These are phyloP conservation scores for Epichloe brachyelytri DNA, from an alignment of 2,329 filamentous ascomycete genomes.

Conservation along the genomic window DNA sequence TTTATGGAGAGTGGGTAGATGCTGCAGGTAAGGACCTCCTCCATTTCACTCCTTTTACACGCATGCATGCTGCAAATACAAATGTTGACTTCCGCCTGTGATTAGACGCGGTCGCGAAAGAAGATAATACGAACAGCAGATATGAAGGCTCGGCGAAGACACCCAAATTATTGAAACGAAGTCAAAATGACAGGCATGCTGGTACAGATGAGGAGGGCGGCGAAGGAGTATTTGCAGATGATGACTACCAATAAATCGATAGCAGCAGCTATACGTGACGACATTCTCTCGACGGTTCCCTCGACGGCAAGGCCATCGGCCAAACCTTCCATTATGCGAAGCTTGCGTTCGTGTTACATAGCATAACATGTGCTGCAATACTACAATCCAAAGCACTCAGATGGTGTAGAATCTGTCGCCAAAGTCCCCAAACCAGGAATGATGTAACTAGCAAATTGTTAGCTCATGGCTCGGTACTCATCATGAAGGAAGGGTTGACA, in stretches of 20 bases:
- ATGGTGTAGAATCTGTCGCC: slow-evolving; percentile 93
- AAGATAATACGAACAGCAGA: slow-evolving; percentile 19
- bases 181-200: slow-evolving; percentile 10
- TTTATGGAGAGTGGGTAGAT: slow-evolving; percentile 97
- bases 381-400: slow-evolving; percentile 25
- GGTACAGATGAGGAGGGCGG: slow-evolving; percentile 39
- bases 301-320: not conserved
- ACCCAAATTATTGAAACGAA: slow-evolving; percentile 8
- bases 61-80: not conserved
- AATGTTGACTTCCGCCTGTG: not conserved
- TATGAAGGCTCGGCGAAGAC: slow-evolving; percentile 16
- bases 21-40: slow-evolving; percentile 42
- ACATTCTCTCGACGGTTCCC: not conserved
- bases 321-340: not conserved
- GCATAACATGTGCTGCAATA: not conserved
- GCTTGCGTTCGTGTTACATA: not conserved
- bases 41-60: not conserved
- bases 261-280: not conserved
- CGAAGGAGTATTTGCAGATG: slow-evolving; percentile 38
- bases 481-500: slow-evolving; percentile 9
- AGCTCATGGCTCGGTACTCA: slow-evolving; percentile 14
- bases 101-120: slow-evolving; percentile 38
- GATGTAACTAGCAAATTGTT: slow-evolving; percentile 60
- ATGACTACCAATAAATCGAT: slow-evolving; percentile 35
- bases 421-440: slow-evolving; percentile 86